phyloP scores from a whole-genome alignment of 106 monocot genomes.

The Gastrodia elata region DNA sequence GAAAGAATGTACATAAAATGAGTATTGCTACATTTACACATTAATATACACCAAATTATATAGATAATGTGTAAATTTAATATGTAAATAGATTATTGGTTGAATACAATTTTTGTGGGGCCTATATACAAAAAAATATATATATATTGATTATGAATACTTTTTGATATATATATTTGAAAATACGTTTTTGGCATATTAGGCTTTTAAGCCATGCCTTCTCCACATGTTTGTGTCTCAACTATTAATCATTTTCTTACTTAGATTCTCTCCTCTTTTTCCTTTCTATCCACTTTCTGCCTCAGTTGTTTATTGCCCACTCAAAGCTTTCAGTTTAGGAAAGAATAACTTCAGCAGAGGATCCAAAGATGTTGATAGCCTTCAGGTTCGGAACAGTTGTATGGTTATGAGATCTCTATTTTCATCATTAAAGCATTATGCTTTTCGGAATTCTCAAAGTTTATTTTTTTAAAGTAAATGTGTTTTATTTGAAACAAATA shows the following conservation, averaged over 20 bases:
- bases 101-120: no score
- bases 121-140: no score
- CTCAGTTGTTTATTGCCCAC: neutral
- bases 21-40: no score
- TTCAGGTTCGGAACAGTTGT: neutral
- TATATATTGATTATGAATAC: no score
- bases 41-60: no score
- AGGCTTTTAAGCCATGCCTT: neutral
- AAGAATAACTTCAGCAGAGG: slow-evolving; percentile 1
- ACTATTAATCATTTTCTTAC: neutral
- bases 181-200: neutral
- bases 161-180: no score
- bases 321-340: neutral
- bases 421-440: neutral
- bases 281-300: neutral
- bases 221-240: neutral
- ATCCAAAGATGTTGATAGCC: neutral
- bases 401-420: neutral
- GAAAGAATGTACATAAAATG: no score
- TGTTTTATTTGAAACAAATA: no score
- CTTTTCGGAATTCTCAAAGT: neutral
- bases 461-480: no score
- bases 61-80: no score
- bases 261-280: neutral
- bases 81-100: no score